Percentiles rank a stretch among this genome's conserved stretches.
Conservation (phyloP, 163 green algal species). For the Chlamydomonas reinhardtii region DNA sequence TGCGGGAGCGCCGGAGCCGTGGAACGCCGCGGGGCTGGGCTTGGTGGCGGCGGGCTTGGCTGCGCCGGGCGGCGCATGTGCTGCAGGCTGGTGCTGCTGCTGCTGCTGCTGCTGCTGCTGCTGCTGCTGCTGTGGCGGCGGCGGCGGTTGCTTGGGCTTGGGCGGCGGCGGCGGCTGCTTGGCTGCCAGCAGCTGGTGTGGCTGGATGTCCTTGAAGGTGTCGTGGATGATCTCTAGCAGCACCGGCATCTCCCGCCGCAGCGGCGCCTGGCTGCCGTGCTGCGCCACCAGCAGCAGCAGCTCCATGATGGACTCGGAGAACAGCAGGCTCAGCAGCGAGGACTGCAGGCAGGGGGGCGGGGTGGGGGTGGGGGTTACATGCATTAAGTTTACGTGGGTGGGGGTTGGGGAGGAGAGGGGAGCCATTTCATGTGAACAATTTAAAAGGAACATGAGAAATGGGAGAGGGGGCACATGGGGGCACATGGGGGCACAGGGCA, state of each 20-base stretch:
- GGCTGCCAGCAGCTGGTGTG: slow-evolving; percentile 14
- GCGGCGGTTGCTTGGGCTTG: not conserved
- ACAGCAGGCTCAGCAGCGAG: slow-evolving; percentile 75
- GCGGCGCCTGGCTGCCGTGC: slow-evolving; percentile 70
- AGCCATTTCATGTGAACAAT: no score
- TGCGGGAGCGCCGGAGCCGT: no score
- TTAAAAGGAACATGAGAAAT: no score
- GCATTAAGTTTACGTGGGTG: no score
- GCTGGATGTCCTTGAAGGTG: slow-evolving; percentile 61
- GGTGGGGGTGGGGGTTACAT: no score
- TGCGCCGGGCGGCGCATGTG: not conserved
- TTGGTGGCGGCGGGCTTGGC: not conserved
- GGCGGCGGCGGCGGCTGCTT: slow-evolving; percentile 3
- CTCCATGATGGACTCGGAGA: slow-evolving; percentile 81
- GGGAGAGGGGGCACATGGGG: no score
- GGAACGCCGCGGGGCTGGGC: no score
- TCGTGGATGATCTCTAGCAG: slow-evolving; percentile 84
- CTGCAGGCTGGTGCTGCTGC: not conserved
- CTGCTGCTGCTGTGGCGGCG: not conserved
- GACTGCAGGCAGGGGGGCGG: slow-evolving; percentile 44
- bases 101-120: slow-evolving; percentile 17
- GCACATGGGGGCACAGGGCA: no score
- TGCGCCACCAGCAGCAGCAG: slow-evolving; percentile 82
- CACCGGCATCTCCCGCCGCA: slow-evolving; percentile 75
- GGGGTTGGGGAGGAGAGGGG: not conserved